Percentiles rank a stretch among this genome's conserved stretches.
phyloP scores from a whole-genome alignment of 2,329 filamentous ascomycete genomes.

The Ceratocystiopsis brevicomis region DNA sequence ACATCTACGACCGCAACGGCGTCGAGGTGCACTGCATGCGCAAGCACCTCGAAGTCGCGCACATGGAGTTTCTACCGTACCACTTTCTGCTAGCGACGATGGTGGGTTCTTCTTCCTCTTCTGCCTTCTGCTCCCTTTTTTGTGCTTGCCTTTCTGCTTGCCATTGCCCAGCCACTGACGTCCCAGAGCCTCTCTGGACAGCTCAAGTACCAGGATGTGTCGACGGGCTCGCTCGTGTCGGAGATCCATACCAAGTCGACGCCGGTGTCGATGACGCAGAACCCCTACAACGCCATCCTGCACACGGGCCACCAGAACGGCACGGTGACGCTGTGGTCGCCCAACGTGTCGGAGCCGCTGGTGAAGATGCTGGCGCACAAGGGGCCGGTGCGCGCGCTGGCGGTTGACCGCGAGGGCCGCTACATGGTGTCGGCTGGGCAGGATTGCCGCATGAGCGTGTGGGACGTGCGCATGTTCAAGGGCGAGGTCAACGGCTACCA shows the following conservation, averaged over 20 bases:
- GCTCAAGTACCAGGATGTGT: conserved; percentile 87
- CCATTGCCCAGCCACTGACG: no score
- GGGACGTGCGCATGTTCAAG: conserved; percentile 31
- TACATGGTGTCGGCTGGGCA: conserved; percentile 22
- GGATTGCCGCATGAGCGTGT: conserved; percentile 10
- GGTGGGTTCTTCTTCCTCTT: conserved; percentile 13
- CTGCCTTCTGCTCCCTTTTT: no score
- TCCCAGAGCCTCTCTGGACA: conserved; percentile 47
- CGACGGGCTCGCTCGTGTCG: conserved; percentile 72
- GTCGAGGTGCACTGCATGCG: conserved; percentile 83
- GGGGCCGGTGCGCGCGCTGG: conserved; percentile 70
- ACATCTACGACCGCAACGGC: conserved; percentile 84
- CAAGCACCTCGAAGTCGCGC: conserved; percentile 77
- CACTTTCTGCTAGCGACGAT: conserved; percentile 84
- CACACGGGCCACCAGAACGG: conserved; percentile 92
- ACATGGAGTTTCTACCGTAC: conserved; percentile 92
- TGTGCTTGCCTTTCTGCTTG: no score
- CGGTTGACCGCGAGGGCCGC: conserved; percentile 71
- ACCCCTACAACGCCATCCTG: conserved; percentile 79
- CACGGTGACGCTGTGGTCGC: conserved; percentile 87
- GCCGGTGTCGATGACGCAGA: conserved; percentile 69
- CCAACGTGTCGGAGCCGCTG: conserved; percentile 67
- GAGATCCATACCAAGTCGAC: conserved; percentile 71
- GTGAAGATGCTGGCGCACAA: conserved; percentile 83
- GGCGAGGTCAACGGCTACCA: conserved; percentile 72